Conservation (phyloP, 1,284 basidiomycete genomes). For the Paramarasmius palmivorus region DNA sequence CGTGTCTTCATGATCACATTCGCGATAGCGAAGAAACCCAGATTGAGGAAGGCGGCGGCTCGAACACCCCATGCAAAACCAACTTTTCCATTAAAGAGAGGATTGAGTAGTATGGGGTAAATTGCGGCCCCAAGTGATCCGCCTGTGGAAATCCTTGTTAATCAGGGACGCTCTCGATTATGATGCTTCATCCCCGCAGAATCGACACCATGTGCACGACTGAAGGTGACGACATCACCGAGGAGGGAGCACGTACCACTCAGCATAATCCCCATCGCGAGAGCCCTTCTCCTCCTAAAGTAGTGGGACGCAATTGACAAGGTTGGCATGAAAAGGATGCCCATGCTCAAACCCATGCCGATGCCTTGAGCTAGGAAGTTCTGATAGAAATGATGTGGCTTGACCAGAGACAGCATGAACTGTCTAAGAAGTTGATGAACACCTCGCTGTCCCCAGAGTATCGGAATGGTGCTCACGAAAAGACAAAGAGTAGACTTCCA, state of each 20-base stretch:
- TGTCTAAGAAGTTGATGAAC: constrained; percentile 7
- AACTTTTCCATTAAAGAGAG: constrained; percentile 25
- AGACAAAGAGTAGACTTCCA: constrained; percentile 19
- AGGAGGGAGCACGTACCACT: constrained; percentile 22
- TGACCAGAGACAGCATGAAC: constrained; percentile 24
- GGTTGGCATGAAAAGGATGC: constrained; percentile 31
- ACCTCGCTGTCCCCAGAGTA: not conserved
- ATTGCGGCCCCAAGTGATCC: constrained; percentile 31
- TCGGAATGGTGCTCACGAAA: constrained; percentile 11
- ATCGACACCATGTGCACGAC: not conserved
- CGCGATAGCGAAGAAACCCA: constrained; percentile 20
- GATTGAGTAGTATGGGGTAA: constrained; percentile 40
- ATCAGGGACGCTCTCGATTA: not conserved
- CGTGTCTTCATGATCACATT: constrained; percentile 26
- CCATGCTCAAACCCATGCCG: constrained; percentile 32
- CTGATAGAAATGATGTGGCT: constrained; percentile 27
- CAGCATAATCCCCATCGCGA: constrained; percentile 36
- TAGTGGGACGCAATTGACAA: constrained; percentile 33
- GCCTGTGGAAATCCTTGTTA: constrained; percentile 14
- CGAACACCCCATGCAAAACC: constrained; percentile 33
- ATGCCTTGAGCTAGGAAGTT: constrained; percentile 33
- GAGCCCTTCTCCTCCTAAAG: constrained; percentile 31
- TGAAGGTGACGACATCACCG: not conserved
- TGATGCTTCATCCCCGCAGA: not conserved
- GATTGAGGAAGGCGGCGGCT: constrained; percentile 18